Base-by-base conservation (phyloP, 768 basidiomycete species). In the Tricholoma matsutake region DNA sequence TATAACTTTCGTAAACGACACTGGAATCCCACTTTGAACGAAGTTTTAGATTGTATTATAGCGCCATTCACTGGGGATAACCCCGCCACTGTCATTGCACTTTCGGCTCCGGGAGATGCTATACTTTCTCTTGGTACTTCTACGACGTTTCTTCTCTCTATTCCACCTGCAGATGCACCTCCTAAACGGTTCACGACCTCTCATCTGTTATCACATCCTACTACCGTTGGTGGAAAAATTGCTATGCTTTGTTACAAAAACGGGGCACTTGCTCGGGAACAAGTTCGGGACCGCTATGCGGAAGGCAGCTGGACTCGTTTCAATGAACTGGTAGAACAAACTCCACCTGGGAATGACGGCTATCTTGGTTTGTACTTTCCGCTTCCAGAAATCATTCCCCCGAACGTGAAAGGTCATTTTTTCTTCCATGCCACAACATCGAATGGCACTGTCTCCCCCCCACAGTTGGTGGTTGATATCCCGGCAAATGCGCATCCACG, bases 181-280 rank as follows among this genome's bases (percentile, higher is more conserved):
- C 89, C 90, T 3, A 82, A 83, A 71, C 77, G 90, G 62, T 83
- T 89, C 69, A 91, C 86, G 3, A 87, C 86, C 7, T 92, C 88
- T 4, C 91, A 90, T 73, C 80, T 89, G 18, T 83, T 90, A 60
- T 81, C 88, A 1, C 86, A 89, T 69, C 91, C 89, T 2, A 87
- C 86, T 0, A 77, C 79, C 18, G 69, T 74, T 3, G 76, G 81
- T 37, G 85, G 82, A 1, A 86, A 90, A 68, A 93, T 95, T 69
- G 89, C 87, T 32, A 96, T 96, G 93, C 82, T 96, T 9, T 94
- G 92, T 72, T 94, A 94, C 78, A 95, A 94, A 73, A 91, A 94
- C 65, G 92, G 92, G 20, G 89, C 91, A 0, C 81, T 94, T 8
- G 88, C 91, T 1, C 84, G 94, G 47, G 89, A 94, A 69, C 82